A percentile compares a stretch with the other conserved stretches of the same genome.
These are phyloP conservation scores for Candida insectorum DNA, from an alignment of 805 yeast genomes.

Conservation along the genomic window DNA sequence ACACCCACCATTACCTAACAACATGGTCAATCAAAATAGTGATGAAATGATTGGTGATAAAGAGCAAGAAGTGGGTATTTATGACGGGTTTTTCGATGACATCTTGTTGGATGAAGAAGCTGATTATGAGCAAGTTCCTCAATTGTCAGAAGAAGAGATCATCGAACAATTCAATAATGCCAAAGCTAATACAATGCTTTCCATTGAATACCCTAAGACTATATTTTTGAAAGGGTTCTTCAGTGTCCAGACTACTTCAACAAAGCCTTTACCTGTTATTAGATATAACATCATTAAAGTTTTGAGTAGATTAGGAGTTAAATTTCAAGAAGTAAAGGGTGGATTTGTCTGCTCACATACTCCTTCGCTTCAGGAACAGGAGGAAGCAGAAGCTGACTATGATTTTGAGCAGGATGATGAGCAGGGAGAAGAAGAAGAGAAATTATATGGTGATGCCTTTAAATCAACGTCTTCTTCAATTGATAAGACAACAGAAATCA, in stretches of 20 bases:
- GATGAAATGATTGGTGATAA: slow-evolving; percentile 32
- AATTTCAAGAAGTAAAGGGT: slow-evolving; percentile 86
- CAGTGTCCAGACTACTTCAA: slow-evolving; percentile 91
- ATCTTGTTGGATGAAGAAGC: slow-evolving; percentile 40
- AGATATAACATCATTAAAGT: slow-evolving; percentile 80
- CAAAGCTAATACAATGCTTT: slow-evolving; percentile 80
- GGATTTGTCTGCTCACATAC: slow-evolving; percentile 84
- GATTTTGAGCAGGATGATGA: slow-evolving; percentile 16
- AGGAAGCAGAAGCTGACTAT: slow-evolving; percentile 1
- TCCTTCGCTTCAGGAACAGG: slow-evolving; percentile 38
- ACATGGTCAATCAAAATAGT: slow-evolving; percentile 41
- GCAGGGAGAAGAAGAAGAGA: slow-evolving; percentile 27
- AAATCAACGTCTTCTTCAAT: slow-evolving; percentile 25
- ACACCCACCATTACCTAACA: slow-evolving; percentile 46
- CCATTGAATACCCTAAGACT: slow-evolving; percentile 89
- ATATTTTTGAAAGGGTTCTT: slow-evolving; percentile 89
- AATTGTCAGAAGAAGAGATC: slow-evolving; percentile 38
- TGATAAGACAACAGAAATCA: slow-evolving; percentile 30
- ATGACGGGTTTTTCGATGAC: slow-evolving; percentile 58
- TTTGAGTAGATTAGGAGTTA: slow-evolving; percentile 71
- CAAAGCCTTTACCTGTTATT: slow-evolving; percentile 85
- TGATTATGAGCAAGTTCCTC: slow-evolving; percentile 30
- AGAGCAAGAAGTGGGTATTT: slow-evolving; percentile 20
- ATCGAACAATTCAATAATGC: slow-evolving; percentile 49
- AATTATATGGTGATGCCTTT: slow-evolving; percentile 39